phyloP scores from a whole-genome alignment of 2,329 filamentous ascomycete species.

The Nemania serpens region DNA sequence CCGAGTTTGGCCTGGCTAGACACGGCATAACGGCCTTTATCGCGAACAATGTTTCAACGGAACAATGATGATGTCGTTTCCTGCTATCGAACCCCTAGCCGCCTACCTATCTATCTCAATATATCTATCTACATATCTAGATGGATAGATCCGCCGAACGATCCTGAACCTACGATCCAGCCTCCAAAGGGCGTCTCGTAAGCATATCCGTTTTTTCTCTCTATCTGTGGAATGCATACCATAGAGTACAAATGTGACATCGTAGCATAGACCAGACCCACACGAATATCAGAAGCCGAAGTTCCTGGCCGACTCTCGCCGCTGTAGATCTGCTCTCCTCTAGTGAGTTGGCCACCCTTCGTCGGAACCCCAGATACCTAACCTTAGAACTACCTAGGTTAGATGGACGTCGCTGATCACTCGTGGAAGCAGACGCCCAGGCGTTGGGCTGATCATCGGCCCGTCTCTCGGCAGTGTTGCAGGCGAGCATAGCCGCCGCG shows the following conservation, averaged over 20 bases:
- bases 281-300: constrained; percentile 3
- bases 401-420: too few relatives aligned
- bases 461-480: constrained; percentile 26
- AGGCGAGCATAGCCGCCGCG: constrained; percentile 23
- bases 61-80: too few relatives aligned
- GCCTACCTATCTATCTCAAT: too few relatives aligned
- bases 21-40: not conserved
- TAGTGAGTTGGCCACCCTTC: constrained; percentile 6
- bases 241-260: constrained; percentile 9
- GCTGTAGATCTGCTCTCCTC: constrained; percentile 20
- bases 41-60: not conserved
- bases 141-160: not conserved
- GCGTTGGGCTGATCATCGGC: constrained; percentile 23
- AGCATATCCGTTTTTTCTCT: too few relatives aligned
- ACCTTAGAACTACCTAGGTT: not conserved
- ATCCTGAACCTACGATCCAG: not conserved
- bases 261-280: not conserved
- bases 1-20: not conserved
- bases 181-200: too few relatives aligned
- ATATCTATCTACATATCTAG: too few relatives aligned
- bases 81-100: too few relatives aligned
- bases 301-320: constrained; percentile 10
- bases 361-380: not conserved
- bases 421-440: not conserved
- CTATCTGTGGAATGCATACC: constrained; percentile 9